These are phyloP conservation scores for Raphanus raphanistrum DNA, from an alignment of 345 rosid species.

Conservation along the genomic window DNA sequence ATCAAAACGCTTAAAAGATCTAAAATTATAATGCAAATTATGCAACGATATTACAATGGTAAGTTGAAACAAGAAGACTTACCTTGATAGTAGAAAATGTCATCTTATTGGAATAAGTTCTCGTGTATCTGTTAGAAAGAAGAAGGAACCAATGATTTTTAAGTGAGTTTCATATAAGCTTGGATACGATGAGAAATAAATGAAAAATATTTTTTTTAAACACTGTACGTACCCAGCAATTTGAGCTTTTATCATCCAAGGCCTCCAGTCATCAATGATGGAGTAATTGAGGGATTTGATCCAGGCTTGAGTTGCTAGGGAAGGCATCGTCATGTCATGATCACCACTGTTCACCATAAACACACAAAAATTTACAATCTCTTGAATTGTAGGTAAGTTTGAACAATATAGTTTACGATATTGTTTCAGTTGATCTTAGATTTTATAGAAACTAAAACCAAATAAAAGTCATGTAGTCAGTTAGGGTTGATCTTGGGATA, in stretches of 20 bases:
- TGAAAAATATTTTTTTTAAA: too few species aligned
- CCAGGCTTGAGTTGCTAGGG: constrained; percentile 55
- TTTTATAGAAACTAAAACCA: too few species aligned
- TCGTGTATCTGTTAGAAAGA: constrained; percentile 44
- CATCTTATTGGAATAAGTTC: constrained; percentile 41
- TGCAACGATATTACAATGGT: not conserved
- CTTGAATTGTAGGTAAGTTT: not conserved
- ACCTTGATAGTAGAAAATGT: constrained; percentile 37
- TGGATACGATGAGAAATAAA: too few species aligned
- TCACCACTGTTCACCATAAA: constrained; percentile 47
- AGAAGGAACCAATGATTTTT: not conserved
- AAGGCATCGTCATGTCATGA: constrained; percentile 48
- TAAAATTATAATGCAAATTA: not conserved
- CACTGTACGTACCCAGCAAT: constrained; percentile 35
- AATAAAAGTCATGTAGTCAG: too few species aligned
- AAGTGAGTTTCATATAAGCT: too few species aligned
- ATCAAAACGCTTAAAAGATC: not conserved
- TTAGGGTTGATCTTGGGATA: not conserved
- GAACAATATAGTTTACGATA: too few species aligned
- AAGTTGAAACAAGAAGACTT: not conserved
- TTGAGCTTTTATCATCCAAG: constrained; percentile 51
- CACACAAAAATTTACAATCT: not conserved
- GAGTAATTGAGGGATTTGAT: constrained; percentile 50
- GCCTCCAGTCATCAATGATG: constrained; percentile 55
- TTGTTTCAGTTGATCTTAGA: too few species aligned